These are phyloP conservation scores for Starmera quercuum DNA, from an alignment of 805 yeast species.

Conservation along the genomic window DNA sequence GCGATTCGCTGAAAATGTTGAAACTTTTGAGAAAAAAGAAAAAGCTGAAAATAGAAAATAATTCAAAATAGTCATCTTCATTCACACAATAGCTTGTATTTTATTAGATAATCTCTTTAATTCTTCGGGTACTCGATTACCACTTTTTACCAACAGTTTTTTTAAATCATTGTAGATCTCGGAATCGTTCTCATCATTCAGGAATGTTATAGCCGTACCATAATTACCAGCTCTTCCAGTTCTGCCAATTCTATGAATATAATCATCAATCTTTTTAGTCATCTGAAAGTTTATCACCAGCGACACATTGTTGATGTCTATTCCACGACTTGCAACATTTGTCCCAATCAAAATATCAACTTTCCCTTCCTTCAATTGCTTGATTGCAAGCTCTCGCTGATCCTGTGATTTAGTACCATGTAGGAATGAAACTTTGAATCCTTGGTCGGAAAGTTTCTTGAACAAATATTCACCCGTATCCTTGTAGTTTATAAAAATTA, in stretches of 20 bases:
- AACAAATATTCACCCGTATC: constrained; percentile 63
- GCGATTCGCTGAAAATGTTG: constrained; percentile 4
- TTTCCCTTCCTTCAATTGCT: constrained; percentile 44
- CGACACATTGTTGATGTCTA: constrained; percentile 83
- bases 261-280: constrained; percentile 71
- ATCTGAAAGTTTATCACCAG: constrained; percentile 83
- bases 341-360: constrained; percentile 77
- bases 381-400: constrained; percentile 73
- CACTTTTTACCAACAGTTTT: constrained; percentile 13
- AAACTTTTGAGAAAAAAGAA: constrained; percentile 4
- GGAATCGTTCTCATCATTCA: constrained; percentile 69
- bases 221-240: constrained; percentile 91
- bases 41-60: background rate
- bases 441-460: constrained; percentile 36
- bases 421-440: constrained; percentile 49
- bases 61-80: background rate
- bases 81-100: background rate
- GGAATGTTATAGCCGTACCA: constrained; percentile 72
- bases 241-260: constrained; percentile 95
- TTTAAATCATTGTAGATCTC: constrained; percentile 13
- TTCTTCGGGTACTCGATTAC: constrained; percentile 14
- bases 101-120: constrained; percentile 6
- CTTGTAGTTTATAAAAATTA: constrained; percentile 76
- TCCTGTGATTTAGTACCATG: constrained; percentile 88
- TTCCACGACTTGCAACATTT: constrained; percentile 93